These are phyloP conservation scores for Chaetomium strumarium DNA, from an alignment of 2,329 filamentous ascomycete genomes.

Conservation along the genomic window DNA sequence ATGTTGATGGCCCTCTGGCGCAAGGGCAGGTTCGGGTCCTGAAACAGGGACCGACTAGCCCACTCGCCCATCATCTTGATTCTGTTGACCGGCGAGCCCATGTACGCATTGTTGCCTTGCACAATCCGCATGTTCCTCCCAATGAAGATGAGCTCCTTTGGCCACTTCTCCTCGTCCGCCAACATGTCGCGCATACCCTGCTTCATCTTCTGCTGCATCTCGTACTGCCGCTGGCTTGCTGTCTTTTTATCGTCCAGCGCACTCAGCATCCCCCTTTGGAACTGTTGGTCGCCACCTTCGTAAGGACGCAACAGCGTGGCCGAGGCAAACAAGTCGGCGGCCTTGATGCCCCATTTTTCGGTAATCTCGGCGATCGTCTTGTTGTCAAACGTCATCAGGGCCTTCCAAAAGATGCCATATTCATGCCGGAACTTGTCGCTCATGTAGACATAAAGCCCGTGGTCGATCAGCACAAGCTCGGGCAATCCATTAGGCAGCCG, in stretches of 20 bases:
- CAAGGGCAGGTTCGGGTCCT: conserved; percentile 60
- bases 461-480: conserved; percentile 93
- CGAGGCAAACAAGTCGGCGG: conserved; percentile 84
- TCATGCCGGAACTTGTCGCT: conserved; percentile 73
- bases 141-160: conserved; percentile 86
- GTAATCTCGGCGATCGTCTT: conserved; percentile 67
- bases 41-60: conserved; percentile 78
- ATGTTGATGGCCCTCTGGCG: conserved; percentile 61
- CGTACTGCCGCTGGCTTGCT: conserved; percentile 70
- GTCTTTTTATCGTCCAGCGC: conserved; percentile 56
- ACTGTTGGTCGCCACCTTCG: conserved; percentile 69
- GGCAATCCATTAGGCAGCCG: conserved; percentile 74
- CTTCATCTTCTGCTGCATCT: conserved; percentile 82
- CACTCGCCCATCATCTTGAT: conserved; percentile 91
- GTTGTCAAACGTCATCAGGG: conserved; percentile 90
- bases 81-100: conserved; percentile 83
- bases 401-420: conserved; percentile 89
- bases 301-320: conserved; percentile 89
- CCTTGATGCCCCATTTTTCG: conserved; percentile 77
- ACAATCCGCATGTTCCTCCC: conserved; percentile 89
- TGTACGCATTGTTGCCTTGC: conserved; percentile 86
- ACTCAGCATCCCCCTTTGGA: conserved; percentile 58
- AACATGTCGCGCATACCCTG: conserved; percentile 63
- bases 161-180: conserved; percentile 81
- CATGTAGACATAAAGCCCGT: conserved; percentile 95